phyloP scores from a whole-genome alignment of 352 stramenopile species.

The Phytophthora quininea region DNA sequence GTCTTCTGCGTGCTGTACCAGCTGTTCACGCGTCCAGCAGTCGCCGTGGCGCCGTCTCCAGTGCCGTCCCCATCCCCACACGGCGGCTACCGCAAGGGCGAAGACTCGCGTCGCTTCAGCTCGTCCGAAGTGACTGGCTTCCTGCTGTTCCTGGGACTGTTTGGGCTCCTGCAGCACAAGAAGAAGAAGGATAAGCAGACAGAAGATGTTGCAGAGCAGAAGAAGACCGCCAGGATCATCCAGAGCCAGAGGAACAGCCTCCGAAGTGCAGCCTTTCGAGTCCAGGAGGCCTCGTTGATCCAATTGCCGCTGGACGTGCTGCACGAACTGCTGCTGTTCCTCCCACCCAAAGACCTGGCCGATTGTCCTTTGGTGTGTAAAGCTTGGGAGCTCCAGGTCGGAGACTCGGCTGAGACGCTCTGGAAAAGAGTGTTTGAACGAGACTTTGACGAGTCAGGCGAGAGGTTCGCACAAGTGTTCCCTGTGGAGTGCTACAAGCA shows the following conservation, averaged over 20 bases:
- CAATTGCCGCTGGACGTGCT: slow-evolving; percentile 50
- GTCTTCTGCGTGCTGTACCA: slow-evolving; percentile 66
- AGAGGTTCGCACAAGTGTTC: slow-evolving; percentile 56
- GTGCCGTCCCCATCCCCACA: slow-evolving; percentile 4
- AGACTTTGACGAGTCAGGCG: slow-evolving; percentile 59
- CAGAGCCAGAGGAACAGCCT: slow-evolving; percentile 16
- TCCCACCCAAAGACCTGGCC: slow-evolving; percentile 53
- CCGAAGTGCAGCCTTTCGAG: slow-evolving; percentile 6
- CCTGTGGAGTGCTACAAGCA: slow-evolving; percentile 63
- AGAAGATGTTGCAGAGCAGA: slow-evolving; percentile 24
- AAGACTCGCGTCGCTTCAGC: slow-evolving; percentile 44
- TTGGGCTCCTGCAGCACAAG: slow-evolving; percentile 64
- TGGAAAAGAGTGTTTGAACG: slow-evolving; percentile 60
- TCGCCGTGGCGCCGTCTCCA: slow-evolving; percentile 1
- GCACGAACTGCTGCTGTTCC: slow-evolving; percentile 58
- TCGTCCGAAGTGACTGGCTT: slow-evolving; percentile 68
- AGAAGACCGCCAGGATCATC: slow-evolving; percentile 24
- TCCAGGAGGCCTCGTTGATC: slow-evolving; percentile 13
- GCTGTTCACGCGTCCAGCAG: slow-evolving; percentile 32
- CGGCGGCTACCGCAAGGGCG: slow-evolving; percentile 26
- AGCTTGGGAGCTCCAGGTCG: slow-evolving; percentile 38
- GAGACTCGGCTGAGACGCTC: slow-evolving; percentile 45
- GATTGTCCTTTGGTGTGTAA: slow-evolving; percentile 49
- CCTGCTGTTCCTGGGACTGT: slow-evolving; percentile 64
- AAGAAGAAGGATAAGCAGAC: slow-evolving; percentile 39